phyloP scores from a whole-genome alignment of 2,329 filamentous ascomycete genomes.

The Stagonosporopsis rhizophila region DNA sequence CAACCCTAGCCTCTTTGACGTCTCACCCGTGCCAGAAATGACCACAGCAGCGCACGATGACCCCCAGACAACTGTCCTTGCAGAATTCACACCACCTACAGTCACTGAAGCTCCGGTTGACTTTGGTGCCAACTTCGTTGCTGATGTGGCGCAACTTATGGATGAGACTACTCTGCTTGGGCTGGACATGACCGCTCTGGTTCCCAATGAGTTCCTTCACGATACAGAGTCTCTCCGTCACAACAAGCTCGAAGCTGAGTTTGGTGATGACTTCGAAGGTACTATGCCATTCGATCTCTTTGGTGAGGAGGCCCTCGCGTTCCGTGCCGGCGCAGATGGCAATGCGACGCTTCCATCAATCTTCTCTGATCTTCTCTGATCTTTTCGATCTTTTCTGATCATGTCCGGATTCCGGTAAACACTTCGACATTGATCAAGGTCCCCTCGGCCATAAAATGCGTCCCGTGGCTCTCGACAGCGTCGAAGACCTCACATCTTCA shows the following conservation, averaged over 20 bases:
- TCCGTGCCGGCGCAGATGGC: constrained; percentile 28
- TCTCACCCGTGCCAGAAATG: constrained; percentile 15
- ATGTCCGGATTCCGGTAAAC: too few relatives aligned
- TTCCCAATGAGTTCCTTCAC: constrained; percentile 10
- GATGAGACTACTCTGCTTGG: constrained; percentile 3
- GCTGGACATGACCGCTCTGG: background rate
- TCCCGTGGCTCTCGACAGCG: background rate
- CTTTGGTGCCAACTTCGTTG: constrained; percentile 5
- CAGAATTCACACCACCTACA: background rate
- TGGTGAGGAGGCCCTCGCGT: constrained; percentile 6
- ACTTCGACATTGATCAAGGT: too few relatives aligned
- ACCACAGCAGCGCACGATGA: background rate
- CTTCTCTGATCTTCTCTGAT: too few relatives aligned
- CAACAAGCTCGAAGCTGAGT: constrained; percentile 21
- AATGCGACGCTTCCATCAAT: constrained; percentile 34
- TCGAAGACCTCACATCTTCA: background rate
- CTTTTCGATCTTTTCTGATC: too few relatives aligned
- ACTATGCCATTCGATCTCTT: too few relatives aligned
- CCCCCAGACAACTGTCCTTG: background rate
- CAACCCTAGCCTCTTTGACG: constrained; percentile 8
- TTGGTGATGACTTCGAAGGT: background rate
- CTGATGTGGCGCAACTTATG: constrained; percentile 13
- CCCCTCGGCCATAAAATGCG: too few relatives aligned
- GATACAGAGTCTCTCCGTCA: constrained; percentile 25
- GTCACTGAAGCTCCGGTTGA: background rate